phyloP scores from a whole-genome alignment of 2,329 filamentous ascomycete genomes.

The Paraphoma sp. region DNA sequence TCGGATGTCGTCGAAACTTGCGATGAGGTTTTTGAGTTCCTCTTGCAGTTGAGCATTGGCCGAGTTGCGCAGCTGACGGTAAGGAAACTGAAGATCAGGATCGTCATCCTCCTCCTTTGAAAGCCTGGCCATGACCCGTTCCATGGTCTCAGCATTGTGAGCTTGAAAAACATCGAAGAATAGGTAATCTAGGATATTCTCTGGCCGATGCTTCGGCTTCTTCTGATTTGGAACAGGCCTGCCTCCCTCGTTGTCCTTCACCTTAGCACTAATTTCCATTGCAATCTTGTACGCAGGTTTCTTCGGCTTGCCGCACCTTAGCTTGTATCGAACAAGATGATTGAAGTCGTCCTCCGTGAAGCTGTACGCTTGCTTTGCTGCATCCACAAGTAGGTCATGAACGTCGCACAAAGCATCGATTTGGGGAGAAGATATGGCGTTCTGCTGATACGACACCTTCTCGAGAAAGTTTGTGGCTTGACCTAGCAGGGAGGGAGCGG shows the following conservation, averaged over 20 bases:
- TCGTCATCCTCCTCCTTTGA: constrained; percentile 6
- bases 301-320: constrained; percentile 62
- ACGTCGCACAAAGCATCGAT: constrained; percentile 45
- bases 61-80: constrained; percentile 2
- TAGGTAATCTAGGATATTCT: constrained; percentile 69
- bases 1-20: not conserved
- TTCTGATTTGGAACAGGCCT: constrained; percentile 16
- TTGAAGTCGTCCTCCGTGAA: constrained; percentile 57
- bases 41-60: not conserved
- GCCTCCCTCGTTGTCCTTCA: constrained; percentile 21
- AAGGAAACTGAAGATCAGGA: constrained; percentile 4
- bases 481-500: constrained; percentile 65
- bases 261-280: constrained; percentile 30
- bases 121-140: not conserved
- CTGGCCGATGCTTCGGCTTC: constrained; percentile 23
- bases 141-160: constrained; percentile 42
- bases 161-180: constrained; percentile 61
- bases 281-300: constrained; percentile 43
- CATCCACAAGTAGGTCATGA: constrained; percentile 56
- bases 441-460: constrained; percentile 61
- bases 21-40: not conserved
- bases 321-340: constrained; percentile 59
- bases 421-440: constrained; percentile 26
- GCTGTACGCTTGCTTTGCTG: constrained; percentile 55
- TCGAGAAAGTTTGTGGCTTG: constrained; percentile 70